These are phyloP conservation scores for Ascochyta lentis DNA, from an alignment of 2,329 filamentous ascomycete species.

Conservation along the genomic window DNA sequence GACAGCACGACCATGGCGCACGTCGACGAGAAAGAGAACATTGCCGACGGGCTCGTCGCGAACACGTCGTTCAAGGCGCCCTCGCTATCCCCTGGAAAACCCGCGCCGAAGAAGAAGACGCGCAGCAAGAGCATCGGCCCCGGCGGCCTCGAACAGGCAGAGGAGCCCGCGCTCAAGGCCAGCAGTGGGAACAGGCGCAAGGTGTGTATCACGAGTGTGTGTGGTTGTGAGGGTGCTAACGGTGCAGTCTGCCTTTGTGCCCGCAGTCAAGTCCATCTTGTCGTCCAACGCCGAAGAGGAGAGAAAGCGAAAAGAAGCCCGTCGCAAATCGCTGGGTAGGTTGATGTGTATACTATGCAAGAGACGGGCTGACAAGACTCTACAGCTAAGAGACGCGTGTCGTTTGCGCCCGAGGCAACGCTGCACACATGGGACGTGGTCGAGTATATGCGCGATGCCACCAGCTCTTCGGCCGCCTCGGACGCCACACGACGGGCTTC, in stretches of 20 bases:
- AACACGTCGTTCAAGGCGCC: constrained; percentile 34
- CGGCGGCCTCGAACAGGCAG: constrained; percentile 86
- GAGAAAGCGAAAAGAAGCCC: constrained; percentile 78
- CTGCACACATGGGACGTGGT: constrained; percentile 96
- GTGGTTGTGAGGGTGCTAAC: constrained; percentile 22
- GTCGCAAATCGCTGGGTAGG: constrained; percentile 83
- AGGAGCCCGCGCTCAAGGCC: constrained; percentile 77
- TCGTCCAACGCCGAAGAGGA: constrained; percentile 65
- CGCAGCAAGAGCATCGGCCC: constrained; percentile 97
- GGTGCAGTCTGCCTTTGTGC: constrained; percentile 54
- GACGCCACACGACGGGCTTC: constrained; percentile 79
- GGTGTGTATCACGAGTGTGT: constrained; percentile 57
- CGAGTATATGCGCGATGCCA: constrained; percentile 86
- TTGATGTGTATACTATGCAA: not conserved
- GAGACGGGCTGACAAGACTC: constrained; percentile 17
- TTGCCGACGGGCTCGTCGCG: constrained; percentile 49
- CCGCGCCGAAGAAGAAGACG: constrained; percentile 47
- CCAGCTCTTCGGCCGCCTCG: constrained; percentile 72
- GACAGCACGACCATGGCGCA: constrained; percentile 38
- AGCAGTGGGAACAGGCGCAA: constrained; percentile 79
- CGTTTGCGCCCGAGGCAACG: constrained; percentile 95
- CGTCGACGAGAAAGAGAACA: constrained; percentile 75
- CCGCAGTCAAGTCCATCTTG: constrained; percentile 61
- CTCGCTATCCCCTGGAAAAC: constrained; percentile 39
- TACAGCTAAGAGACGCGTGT: constrained; percentile 83